Evolutionary conservation across 352 stramenopile genomes (phyloP), one percentile per base, ranked within the genome.

Genomic region (Globisporangium polare): DNA sequence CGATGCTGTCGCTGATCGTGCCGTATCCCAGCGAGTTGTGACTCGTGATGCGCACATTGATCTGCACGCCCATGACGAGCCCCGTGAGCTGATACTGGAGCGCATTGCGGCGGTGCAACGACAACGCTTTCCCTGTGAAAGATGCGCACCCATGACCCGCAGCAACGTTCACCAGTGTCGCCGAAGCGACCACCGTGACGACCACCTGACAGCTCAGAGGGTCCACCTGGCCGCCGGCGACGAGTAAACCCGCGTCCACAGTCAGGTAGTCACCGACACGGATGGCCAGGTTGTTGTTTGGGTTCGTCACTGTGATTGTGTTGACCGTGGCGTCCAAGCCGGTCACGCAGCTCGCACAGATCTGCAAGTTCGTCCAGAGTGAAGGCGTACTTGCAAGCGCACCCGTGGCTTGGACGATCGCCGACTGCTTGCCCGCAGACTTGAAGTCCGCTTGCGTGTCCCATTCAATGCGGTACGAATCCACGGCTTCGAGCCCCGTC

Each of bases 11-110:
- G 3, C 83, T 90, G 6, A 71, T 60, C 0, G 63, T 51, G 2
- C 94, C 94, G 61, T 94, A 98, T 2, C 96, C 96, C 13, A 97
- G 78, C 20, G 86, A 93, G 68, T 98, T 98, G 65, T 97, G 89
- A 5, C 87, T 83, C 15, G 85, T 88, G 8, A 98, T 88, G 4
- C 95, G 88, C 6, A 99, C 73, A 63, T 97, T 90, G 50, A 97
- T 94, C 9, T 65, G 63, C 33, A 78, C 77, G 2, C 96, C 96
- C 90, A 97, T 97, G 1, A 62, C 66, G 0, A 99, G 74, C 0
- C 73, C 80, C 13, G 78, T 86, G 42, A 99, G 79, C 20, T 86
- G 79, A 60, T 93, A 97, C 31, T 67, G 68, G 53, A 88, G 81
- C 49, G 69, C 68, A 62, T 88, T 68, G 15, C 75, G 87, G 26